Conservation (phyloP, 495 filamentous ascomycete genomes). For the Tuber melanosporum region DNA sequence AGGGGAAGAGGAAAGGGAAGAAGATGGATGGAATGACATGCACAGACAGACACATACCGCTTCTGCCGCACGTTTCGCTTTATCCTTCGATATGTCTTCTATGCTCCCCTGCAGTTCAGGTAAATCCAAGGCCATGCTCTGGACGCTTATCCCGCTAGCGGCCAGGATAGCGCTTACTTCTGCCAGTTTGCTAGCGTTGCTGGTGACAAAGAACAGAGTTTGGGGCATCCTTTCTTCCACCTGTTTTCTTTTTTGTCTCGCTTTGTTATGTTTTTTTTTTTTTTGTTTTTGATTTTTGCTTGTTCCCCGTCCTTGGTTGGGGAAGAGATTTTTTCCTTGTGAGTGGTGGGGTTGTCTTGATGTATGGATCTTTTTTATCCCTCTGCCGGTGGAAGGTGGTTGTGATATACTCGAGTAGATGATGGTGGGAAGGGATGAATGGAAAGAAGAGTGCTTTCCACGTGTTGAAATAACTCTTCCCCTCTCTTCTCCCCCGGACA, state of each 20-base stretch:
- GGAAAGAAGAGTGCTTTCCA: neutral
- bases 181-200: constrained; percentile 83
- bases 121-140: constrained; percentile 68
- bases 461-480: neutral
- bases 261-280: constrained; percentile 10
- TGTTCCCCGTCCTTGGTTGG: neutral
- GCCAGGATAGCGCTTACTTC: constrained; percentile 84
- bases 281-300: neutral
- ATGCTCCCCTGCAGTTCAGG: constrained; percentile 87
- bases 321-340: neutral
- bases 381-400: neutral
- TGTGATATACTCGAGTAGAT: neutral
- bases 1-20: neutral
- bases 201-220: constrained; percentile 85
- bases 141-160: constrained; percentile 58
- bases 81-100: constrained; percentile 82
- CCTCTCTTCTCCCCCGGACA: neutral
- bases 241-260: constrained; percentile 11
- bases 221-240: constrained; percentile 9
- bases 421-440: neutral
- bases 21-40: neutral
- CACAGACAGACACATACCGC: constrained; percentile 46
- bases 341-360: neutral
- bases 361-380: neutral
- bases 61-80: constrained; percentile 71